Base-by-base conservation (phyloP, 306 rosid genomes). In the Rosa chinensis region DNA sequence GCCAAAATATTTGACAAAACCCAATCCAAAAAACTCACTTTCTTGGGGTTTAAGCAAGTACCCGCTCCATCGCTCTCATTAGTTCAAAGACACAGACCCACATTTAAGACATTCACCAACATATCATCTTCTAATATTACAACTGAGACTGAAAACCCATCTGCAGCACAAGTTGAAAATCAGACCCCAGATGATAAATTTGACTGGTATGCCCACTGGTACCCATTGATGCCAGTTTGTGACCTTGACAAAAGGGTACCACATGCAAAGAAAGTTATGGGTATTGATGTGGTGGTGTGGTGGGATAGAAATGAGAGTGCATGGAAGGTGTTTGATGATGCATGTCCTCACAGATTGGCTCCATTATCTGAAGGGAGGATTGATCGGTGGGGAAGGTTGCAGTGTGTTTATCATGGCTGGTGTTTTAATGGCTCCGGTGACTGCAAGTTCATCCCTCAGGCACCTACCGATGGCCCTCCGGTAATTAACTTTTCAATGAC, bases 391-490 rank as follows among this genome's bases (percentile, higher is more conserved):
- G 98, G 98, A 0, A 83, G 98, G 72, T 82, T 92, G 82, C 98
- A 94, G 78, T 94, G 98, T 79, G 98, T 92, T 39, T 94, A 94
- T 68, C 97, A 94, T 85, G 98, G 98, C 21, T 94, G 96, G 97
- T 94, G 98, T 77, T 94, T 94, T 70, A 84, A 88, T 86, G 97
- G 98, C 80, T 82, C 90, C 14, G 98, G 96, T 39, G 88, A 87
- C 43, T 94, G 97, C 98, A 52, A 52, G 59, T 18, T 52, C 59
- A 52, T 52, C 7, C 59, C 97, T 75, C 98, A 94, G 72, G 94
- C 92, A 47, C 92, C 96, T 53, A 84, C 70, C 2, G 92, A 92
- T 6, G 97, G 96, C 59, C 91, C 97, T 86, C 94, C 84, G 85
- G 98, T 94, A 85, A 78, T 23, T 56, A 45, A 5, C 20, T 52